Evolutionary conservation across 2,329 filamentous ascomycete species (phyloP), one percentile per base, ranked within the genome.

Genomic region (Hymenoscyphus fructigenus): DNA sequence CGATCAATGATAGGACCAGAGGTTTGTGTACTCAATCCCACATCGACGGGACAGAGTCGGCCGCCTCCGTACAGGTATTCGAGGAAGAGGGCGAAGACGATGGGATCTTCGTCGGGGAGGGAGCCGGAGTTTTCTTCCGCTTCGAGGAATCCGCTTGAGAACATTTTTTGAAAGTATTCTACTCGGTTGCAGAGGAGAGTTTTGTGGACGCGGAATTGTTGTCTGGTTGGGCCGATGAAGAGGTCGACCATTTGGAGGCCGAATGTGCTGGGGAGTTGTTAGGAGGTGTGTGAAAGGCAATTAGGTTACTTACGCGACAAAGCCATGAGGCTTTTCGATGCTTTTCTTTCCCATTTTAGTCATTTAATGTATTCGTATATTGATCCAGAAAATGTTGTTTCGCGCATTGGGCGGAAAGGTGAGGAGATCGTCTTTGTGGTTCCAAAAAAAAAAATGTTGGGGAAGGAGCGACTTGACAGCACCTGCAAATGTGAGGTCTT

Each of bases 151-250:
- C 57, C 34, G 47, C 65, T 59, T n/a, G 64, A 63, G 44, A 71
- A 69, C 63, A 69, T 65, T 50, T 59, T 65, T 2, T 67, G 59
- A 59, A 71, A 71, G 56, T 65, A 68, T 15, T 38, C 41, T 29
- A 63, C 57, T 26, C 61, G 68, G 20, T 56, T 28, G 38, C 58
- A 60, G 14, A 70, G 57, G 17, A 68, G 38, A 5, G 65, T 57
- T 36, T 69, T 68, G 55, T 70, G 65, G n/a, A 71, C 47, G 15
- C 50, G 32, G 60, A 69, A 67, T 15, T 58, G 57, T 23, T 57
- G 57, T 47, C 57, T 47, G 6, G 23, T 23, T 5, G 53, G 26
- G 14, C 66, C 66, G 56, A 67, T 63, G 23, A 38, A 57, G 20
- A 67, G 41, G 4, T 50, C 61, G 23, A 69, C 62, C 17, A 64